Conservation (phyloP, 2,329 filamentous ascomycete species). For the Xylaria sp. region DNA sequence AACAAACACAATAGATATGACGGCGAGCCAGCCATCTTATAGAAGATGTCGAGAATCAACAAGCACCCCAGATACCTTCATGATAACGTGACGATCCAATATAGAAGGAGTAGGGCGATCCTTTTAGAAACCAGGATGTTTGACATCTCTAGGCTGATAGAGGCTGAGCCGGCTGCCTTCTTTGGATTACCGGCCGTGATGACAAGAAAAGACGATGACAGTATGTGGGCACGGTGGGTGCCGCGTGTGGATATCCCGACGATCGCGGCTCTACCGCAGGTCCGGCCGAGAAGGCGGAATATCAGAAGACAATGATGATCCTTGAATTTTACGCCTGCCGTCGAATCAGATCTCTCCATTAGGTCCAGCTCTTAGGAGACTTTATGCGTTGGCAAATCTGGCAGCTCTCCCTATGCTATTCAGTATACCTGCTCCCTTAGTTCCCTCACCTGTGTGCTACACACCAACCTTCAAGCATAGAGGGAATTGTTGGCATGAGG, state of each 20-base stretch:
- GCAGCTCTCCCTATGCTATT: background rate
- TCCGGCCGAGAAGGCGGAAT: slow-evolving; percentile 5
- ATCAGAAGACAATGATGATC: slow-evolving; percentile 15
- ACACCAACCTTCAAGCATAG: background rate
- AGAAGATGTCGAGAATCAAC: slow-evolving; percentile 14
- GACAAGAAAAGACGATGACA: background rate
- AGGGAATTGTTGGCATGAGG: background rate
- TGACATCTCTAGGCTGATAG: slow-evolving; percentile 13
- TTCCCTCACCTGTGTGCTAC: background rate
- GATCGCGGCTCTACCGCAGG: slow-evolving; percentile 32
- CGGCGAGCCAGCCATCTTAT: slow-evolving; percentile 30
- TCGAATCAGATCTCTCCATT: slow-evolving; percentile 11
- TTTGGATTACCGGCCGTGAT: slow-evolving; percentile 26
- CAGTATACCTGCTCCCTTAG: background rate
- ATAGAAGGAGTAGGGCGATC: slow-evolving; percentile 23
- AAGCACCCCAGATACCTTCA: background rate
- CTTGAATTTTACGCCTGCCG: slow-evolving; percentile 14
- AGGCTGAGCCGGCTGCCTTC: slow-evolving; percentile 31
- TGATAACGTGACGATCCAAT: slow-evolving; percentile 14
- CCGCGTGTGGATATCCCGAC: slow-evolving; percentile 24
- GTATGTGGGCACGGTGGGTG: slow-evolving; percentile 25
- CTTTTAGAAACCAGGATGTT: slow-evolving; percentile 6
- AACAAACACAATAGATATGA: slow-evolving; percentile 5
- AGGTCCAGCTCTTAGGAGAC: background rate
- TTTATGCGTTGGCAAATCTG: background rate